Base-by-base conservation (phyloP, 768 basidiomycete species). In the Kwoniella dendrophila region DNA sequence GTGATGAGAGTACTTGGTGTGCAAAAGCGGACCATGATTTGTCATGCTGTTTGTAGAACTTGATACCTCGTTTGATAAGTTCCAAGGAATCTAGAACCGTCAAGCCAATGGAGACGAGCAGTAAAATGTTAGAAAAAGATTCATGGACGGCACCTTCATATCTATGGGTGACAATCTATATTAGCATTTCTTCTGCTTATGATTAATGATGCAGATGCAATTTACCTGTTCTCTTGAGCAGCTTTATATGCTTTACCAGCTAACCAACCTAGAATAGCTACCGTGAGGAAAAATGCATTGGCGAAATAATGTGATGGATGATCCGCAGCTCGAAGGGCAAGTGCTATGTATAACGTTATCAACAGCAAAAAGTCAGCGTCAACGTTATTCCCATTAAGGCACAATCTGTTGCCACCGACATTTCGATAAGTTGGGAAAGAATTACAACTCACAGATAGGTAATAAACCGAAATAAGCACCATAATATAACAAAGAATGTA, bases 391-490 rank as follows among this genome's bases (percentile, higher is more conserved):
- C 36, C 36, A 38, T 38, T 48, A 24, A 51, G 49, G 49, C 49
- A 32, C 49, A 20, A 55, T 44, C 22, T 33, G 11, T 58, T 22
- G 56, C 56, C 54, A 44, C 36, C 34, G n/a, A 58, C 22, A 14
- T 29, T 24, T 41, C 24, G 38, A 40, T 16, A 16, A 56, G n/a
- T n/a, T 24, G 27, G 32, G 52, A 56, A 36, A 7, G 36, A 33
- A 6, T 33, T 2, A 32, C 11, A 34, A 76, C 86, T 71, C 75
- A 93, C 92, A 86, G 44, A 87, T 82, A 22, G 93, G 94, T 22
- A 96, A 83, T 12, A 86, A 85, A 14, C 86, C 83, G 71, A 96
- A 92, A 80, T 91, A 95, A 16, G 91, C 92, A 2, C 88, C 75
- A 58, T 79, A 81, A 87, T 92, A 89, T 69, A 85, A 84, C 4